phyloP scores from a whole-genome alignment of 345 rosid species.

The Dimocarpus longan region DNA sequence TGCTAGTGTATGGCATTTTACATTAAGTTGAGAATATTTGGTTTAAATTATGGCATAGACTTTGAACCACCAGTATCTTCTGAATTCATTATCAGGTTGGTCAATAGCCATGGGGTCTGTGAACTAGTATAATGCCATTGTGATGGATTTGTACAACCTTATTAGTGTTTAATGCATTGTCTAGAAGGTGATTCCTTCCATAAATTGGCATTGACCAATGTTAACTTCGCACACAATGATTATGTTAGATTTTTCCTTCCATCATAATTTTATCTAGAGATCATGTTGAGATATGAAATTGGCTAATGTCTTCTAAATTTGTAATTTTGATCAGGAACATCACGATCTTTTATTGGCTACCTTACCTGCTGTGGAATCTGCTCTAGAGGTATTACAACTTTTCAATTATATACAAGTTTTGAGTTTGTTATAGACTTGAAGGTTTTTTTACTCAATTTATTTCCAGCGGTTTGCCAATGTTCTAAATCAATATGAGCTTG shows the following conservation, averaged over 20 bases:
- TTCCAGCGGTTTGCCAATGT: conserved; percentile 77
- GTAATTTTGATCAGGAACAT: conserved; percentile 64
- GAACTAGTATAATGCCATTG: not conserved
- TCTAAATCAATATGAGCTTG: conserved; percentile 70
- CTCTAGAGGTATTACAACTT: conserved; percentile 67
- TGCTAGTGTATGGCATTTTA: conserved; percentile 3
- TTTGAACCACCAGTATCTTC: conserved; percentile 17
- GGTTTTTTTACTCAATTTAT: conserved; percentile 21
- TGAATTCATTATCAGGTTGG: conserved; percentile 1
- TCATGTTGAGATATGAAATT: conserved; percentile 19
- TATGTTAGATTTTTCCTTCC: not conserved
- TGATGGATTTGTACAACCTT: not conserved
- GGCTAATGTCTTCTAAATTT: conserved; percentile 18
- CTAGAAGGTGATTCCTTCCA: conserved; percentile 16
- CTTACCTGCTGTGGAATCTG: conserved; percentile 75
- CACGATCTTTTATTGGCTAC: conserved; percentile 79
- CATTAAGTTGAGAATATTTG: not conserved
- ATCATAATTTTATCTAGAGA: conserved; percentile 14
- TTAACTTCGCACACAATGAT: not conserved
- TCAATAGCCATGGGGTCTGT: conserved; percentile 1
- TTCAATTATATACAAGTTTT: conserved; percentile 21
- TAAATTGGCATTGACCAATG: not conserved
- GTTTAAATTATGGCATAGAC: not conserved
- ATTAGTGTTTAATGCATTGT: conserved; percentile 11
- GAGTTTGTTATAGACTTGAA: conserved; percentile 7